Percentiles rank a stretch among this genome's conserved stretches.
Evolutionary conservation across 768 basidiomycete genomes (phyloP).

Genomic region (Cystobasidium tubakii): DNA sequence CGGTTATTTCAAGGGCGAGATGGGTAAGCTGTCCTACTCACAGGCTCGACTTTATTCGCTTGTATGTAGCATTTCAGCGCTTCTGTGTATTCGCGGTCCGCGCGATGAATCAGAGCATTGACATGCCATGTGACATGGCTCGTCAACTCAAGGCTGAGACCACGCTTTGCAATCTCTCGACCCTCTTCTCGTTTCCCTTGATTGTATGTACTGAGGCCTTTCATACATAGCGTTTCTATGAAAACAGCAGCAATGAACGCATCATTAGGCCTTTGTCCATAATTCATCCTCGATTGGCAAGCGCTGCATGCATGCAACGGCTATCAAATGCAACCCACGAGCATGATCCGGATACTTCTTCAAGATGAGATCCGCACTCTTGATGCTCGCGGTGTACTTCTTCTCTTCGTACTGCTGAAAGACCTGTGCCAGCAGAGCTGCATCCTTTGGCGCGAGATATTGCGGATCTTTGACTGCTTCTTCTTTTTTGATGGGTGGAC

Average conservation of each 20-base stretch:
- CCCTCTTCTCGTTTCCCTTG: conserved; percentile 76
- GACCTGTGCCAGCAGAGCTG: conserved; percentile 39
- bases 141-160: conserved; percentile 69
- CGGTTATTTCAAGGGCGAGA: neutral
- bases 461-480: conserved; percentile 35
- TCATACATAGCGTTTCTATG: conserved; percentile 91
- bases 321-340: conserved; percentile 65
- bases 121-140: conserved; percentile 95
- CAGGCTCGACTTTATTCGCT: conserved; percentile 82
- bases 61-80: conserved; percentile 86
- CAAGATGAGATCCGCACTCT: conserved; percentile 85
- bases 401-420: conserved; percentile 71
- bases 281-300: neutral
- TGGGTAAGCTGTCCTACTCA: conserved; percentile 48
- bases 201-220: conserved; percentile 77
- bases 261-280: conserved; percentile 23
- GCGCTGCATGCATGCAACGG: neutral
- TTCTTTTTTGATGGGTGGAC: conserved; percentile 31
- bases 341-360: conserved; percentile 95
- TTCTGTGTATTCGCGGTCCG: conserved; percentile 89
- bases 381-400: conserved; percentile 80
- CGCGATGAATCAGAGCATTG: conserved; percentile 87
- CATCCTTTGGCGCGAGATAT: conserved; percentile 29
- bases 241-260: neutral
- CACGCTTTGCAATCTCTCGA: conserved; percentile 73